Base-by-base conservation (phyloP, 305 asterid species). In the Fraxinus greggii region DNA sequence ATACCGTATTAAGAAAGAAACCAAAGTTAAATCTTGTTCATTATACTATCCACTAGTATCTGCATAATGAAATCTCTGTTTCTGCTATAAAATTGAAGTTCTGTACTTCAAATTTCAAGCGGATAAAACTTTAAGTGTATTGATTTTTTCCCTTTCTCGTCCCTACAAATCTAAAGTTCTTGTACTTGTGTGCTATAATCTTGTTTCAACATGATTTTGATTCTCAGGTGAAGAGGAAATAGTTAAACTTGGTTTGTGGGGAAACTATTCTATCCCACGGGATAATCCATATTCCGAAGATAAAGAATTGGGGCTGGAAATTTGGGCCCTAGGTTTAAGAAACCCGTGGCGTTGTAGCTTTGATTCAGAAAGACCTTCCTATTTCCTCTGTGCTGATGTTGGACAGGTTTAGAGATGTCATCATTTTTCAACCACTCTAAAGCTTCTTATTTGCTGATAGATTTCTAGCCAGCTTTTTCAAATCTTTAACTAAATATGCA, bases 341-440 rank as follows among this genome's bases (percentile, higher is more conserved):
- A 89, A 89, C 77, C 99, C 99, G 12, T 95, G 98, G 99, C 95
- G 97, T 17, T 95, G 98, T 74, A 92, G 98, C 90, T 95, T 95
- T 35, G 99, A 95, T 81, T 86, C 98, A 23, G 94, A 95, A 83
- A 90, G 97, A 90, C 98, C 97, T 86, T 89, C 97, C 29, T 92
- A 94, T 85, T 94, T 94, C 88, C 70, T 92, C 31, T 95, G 99
- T 63, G 95, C 93, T 19, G 99, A 94, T 82, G 76, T 84, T 86
- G 99, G 99, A 28, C 89, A 92, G 99, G 98, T 95, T 78, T 29
- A n/a, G 17, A 79, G 26, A 72, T 40, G 54, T 74, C 19, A 38
- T 67, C 70, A 35, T 83, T 67, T 69, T 69, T 56, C 32, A 36
- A 24, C 23, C 26, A n/a, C 32, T 36, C 36, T 42, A 9, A 77